These are phyloP conservation scores for Camelina sativa DNA, from an alignment of 345 rosid species.

Conservation along the genomic window DNA sequence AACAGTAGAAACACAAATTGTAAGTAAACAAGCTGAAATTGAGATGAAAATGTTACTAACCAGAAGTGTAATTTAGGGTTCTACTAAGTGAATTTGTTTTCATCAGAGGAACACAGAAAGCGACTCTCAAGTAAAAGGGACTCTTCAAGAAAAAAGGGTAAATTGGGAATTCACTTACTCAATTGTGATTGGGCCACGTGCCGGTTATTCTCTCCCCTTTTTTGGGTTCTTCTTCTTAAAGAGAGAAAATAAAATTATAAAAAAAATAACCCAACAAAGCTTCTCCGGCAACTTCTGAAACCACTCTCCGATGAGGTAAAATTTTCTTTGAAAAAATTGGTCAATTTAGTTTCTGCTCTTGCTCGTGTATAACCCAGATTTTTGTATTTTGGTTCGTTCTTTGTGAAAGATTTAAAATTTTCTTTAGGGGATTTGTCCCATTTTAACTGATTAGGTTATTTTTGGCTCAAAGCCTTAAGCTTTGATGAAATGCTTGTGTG, in stretches of 20 bases:
- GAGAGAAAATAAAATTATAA: background rate
- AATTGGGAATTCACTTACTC: background rate
- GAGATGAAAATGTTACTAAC: constrained; percentile 22
- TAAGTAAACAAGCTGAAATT: background rate
- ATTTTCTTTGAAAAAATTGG: background rate
- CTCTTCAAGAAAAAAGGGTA: background rate
- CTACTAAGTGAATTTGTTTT: constrained; percentile 1
- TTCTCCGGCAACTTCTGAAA: constrained; percentile 18
- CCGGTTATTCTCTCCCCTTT: background rate
- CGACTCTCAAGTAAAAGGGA: background rate
- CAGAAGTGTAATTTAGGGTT: constrained; percentile 31
- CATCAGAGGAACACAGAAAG: background rate
- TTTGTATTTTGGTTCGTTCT: background rate
- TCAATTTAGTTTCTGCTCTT: background rate
- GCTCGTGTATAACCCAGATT: background rate
- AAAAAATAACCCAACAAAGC: background rate
- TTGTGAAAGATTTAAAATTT: background rate
- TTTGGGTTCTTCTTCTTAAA: background rate
- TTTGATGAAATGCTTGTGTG: background rate
- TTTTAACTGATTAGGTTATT: background rate
- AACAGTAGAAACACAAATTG: background rate
- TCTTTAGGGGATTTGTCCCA: background rate
- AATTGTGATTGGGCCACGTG: background rate
- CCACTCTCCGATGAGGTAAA: constrained; percentile 26
- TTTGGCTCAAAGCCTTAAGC: background rate